Evolutionary conservation across 768 basidiomycete species (phyloP).

Genomic region (Hypholoma sublateritium): DNA sequence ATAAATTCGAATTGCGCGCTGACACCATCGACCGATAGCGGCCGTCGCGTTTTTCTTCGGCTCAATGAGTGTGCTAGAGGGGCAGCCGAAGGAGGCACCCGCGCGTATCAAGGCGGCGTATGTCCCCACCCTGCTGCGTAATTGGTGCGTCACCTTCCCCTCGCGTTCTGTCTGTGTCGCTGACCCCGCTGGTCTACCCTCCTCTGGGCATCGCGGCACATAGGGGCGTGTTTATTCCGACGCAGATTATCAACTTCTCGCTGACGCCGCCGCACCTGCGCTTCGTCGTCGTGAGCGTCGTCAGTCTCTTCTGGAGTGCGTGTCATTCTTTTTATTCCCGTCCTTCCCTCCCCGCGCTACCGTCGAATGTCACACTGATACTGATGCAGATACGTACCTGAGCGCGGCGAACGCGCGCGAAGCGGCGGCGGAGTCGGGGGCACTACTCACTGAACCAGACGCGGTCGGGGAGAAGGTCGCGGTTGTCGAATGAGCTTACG

Average conservation of each 20-base stretch:
- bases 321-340: not conserved
- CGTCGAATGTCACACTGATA: not conserved
- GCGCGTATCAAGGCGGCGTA: conserved; percentile 57
- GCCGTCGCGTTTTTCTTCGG: conserved; percentile 59
- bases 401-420: conserved; percentile 44
- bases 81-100: conserved; percentile 51
- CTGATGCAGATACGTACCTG: conserved; percentile 54
- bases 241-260: conserved; percentile 78
- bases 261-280: conserved; percentile 77
- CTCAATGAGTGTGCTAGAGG: conserved; percentile 80
- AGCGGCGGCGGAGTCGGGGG: not conserved
- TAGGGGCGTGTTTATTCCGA: conserved; percentile 74
- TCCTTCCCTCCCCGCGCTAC: not conserved
- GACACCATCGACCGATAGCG: conserved; percentile 22
- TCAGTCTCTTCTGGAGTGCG: conserved; percentile 84
- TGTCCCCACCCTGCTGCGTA: conserved; percentile 69
- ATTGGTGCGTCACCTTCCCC: conserved; percentile 68
- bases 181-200: too few species aligned
- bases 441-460: not conserved
- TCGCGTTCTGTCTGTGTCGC: too few species aligned
- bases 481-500: not conserved
- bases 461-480: not conserved
- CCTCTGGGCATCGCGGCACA: not conserved
- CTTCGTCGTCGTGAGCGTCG: conserved; percentile 71
- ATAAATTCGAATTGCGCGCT: not conserved